Conservation (phyloP, 176 grass and related monocot species). For the Lolium multiflorum region DNA sequence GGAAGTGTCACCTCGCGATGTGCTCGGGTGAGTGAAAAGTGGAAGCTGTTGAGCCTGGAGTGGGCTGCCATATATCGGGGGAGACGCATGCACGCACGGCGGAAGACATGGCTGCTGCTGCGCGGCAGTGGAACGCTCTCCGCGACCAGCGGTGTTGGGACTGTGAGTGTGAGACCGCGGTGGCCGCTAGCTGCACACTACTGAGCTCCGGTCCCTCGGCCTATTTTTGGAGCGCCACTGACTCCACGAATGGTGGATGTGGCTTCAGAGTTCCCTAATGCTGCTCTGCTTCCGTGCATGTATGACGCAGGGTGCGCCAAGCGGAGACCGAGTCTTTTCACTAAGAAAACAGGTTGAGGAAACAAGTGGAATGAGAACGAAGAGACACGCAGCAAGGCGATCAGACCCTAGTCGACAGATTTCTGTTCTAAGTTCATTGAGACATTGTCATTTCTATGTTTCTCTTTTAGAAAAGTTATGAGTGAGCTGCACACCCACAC, state of each 20-base stretch:
- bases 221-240: not conserved
- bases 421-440: too few relatives aligned
- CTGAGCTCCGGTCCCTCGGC: not conserved
- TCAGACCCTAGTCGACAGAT: too few relatives aligned
- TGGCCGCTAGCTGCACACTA: not conserved
- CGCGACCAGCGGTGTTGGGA: slow-evolving; percentile 30
- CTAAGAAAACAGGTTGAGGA: too few relatives aligned
- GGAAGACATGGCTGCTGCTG: not conserved
- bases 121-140: not conserved
- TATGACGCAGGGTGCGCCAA: not conserved
- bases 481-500: too few relatives aligned
- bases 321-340: not conserved
- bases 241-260: not conserved
- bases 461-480: too few relatives aligned
- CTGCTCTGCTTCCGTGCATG: not conserved
- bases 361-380: too few relatives aligned
- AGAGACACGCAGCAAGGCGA: too few relatives aligned
- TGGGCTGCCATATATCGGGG: slow-evolving; percentile 37
- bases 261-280: not conserved
- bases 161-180: not conserved
- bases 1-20: not conserved
- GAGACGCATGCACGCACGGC: slow-evolving; percentile 17
- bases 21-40: slow-evolving; percentile 1
- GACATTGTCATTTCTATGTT: too few relatives aligned
- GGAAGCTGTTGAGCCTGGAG: slow-evolving; percentile 7